phyloP scores from a whole-genome alignment of 2,329 filamentous ascomycete species.

The Neurospora sp. region DNA sequence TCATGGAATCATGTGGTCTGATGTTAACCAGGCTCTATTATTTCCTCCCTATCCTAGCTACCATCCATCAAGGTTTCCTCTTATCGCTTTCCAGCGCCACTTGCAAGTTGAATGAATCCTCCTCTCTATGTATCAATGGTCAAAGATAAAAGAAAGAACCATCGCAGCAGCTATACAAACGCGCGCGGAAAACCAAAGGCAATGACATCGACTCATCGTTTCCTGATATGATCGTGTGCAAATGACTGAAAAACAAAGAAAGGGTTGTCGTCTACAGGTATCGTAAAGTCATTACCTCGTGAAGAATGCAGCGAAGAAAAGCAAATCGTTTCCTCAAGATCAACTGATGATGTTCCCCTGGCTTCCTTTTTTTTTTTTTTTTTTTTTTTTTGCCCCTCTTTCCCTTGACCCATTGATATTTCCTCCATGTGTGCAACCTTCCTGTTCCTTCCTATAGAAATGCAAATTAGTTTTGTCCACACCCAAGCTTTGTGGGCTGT shows the following conservation, averaged over 20 bases:
- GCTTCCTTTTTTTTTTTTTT: background rate
- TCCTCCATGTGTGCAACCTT: background rate
- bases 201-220: no score
- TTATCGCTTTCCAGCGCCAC: background rate
- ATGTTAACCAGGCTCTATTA: background rate
- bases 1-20: no score
- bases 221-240: no score
- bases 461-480: background rate
- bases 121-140: background rate
- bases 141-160: background rate
- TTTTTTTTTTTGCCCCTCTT: background rate
- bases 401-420: background rate
- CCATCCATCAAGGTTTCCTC: background rate
- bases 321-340: background rate
- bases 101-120: background rate
- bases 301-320: background rate
- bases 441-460: background rate
- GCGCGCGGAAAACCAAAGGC: background rate
- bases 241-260: background rate
- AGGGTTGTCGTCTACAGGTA: background rate
- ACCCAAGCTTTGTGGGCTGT: background rate
- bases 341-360: background rate
- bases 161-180: background rate
- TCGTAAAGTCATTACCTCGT: background rate
- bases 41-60: background rate